Evolutionary conservation across 352 stramenopile species (phyloP).

Genomic region (Plasmopara viticola): DNA sequence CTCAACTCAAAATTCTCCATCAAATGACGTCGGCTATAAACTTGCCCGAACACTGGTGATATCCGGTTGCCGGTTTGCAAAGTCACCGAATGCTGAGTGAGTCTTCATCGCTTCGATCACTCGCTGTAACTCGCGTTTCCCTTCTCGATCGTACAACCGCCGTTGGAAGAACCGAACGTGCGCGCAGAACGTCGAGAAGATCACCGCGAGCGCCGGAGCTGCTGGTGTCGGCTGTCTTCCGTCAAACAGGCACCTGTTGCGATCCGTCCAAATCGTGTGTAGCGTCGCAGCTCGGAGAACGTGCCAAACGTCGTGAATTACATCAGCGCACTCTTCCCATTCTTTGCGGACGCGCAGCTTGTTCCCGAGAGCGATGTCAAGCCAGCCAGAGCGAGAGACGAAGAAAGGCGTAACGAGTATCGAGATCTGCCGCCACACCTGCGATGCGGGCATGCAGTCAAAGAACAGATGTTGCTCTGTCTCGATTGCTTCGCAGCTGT

Average conservation of each 20-base stretch:
- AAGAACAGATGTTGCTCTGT: conserved; percentile 7
- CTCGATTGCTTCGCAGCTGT: background rate
- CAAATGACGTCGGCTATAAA: too few relatives aligned
- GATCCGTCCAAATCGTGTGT: background rate
- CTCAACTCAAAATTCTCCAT: too few relatives aligned
- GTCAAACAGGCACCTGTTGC: background rate
- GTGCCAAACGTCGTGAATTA: background rate
- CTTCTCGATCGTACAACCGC: background rate
- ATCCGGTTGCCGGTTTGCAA: background rate
- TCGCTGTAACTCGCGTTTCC: background rate
- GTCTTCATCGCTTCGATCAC: background rate
- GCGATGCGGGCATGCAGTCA: conserved; percentile 1
- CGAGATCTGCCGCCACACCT: background rate
- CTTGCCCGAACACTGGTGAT: too few relatives aligned
- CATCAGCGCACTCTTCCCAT: background rate
- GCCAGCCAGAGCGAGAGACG: background rate
- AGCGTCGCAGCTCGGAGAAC: background rate
- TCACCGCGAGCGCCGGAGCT: background rate
- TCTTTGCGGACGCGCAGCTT: background rate
- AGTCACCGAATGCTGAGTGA: background rate
- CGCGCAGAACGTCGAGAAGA: background rate
- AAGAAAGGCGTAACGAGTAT: background rate
- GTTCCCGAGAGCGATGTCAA: background rate
- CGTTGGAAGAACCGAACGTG: background rate
- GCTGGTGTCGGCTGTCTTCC: background rate